Percentiles rank a stretch among this genome's conserved stretches.
These are phyloP conservation scores for Bonia amplexicaulis DNA, from an alignment of 176 grass and related monocot genomes.

Conservation along the genomic window DNA sequence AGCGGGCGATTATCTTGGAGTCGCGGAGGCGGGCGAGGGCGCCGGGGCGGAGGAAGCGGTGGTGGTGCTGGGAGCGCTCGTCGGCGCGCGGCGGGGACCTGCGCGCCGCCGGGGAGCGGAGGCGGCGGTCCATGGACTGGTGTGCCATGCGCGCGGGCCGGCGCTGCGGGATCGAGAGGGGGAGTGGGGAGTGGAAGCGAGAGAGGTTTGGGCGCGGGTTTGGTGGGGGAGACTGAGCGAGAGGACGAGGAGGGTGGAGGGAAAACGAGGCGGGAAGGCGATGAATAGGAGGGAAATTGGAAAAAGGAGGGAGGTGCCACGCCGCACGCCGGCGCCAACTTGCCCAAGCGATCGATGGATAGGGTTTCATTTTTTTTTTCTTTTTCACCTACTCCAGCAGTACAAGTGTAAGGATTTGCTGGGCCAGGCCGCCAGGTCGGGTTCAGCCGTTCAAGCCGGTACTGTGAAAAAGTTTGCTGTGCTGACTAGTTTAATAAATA, in stretches of 20 bases:
- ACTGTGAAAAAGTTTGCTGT: no score
- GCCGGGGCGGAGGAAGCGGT: constrained; percentile 74
- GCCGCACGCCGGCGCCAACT: not conserved
- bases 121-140: constrained; percentile 38
- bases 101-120: constrained; percentile 26
- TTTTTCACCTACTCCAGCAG: no score
- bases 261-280: constrained; percentile 30
- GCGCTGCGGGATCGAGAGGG: not conserved
- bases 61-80: constrained; percentile 29
- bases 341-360: not conserved
- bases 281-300: constrained; percentile 19
- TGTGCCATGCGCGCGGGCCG: not conserved
- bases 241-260: constrained; percentile 7
- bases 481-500: no score
- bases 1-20: constrained; percentile 69
- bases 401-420: no score
- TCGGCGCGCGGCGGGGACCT: constrained; percentile 22
- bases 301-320: constrained; percentile 15
- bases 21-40: constrained; percentile 69
- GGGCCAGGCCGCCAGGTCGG: no score
- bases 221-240: not conserved
- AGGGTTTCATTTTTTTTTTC: no score
- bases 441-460: no score
- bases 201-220: not conserved
- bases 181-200: not conserved